Base-by-base conservation (phyloP, 768 basidiomycete species). In the Hygrophorus pudorinus region DNA sequence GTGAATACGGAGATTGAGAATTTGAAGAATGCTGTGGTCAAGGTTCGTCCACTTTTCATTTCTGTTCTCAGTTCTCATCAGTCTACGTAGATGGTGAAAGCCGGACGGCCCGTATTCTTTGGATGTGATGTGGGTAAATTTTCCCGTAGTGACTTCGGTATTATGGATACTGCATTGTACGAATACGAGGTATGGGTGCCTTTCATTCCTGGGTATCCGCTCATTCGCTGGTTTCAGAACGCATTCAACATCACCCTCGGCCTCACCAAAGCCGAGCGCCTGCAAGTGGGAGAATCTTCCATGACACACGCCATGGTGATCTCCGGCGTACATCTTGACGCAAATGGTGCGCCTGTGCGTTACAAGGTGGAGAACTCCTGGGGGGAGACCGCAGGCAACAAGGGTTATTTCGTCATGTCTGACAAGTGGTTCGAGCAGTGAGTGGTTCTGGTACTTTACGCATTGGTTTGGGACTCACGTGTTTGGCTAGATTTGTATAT, bases 231-330 rank as follows among this genome's bases (percentile, higher is more conserved):
- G 5, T 20, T 32, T 28, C 51, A 90, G 79, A 78, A 73, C 54
- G 85, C 92, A 0, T 94, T 94, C 57, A 78, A 88, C 56, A 85
- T 91, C 56, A 74, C 67, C 18, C 67, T 94, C 29, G 77, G 78
- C 5, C 71, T 96, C 55, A 80, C 76, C 53, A 98, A 98, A 61
- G 86, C 87, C 0, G 74, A 93, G 55, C 76, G 93, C 10, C 70
- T 97, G 30, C 76, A 80, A 54, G 80, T 81, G 14, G 78, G 79
- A 42, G 92, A 97, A 55, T 87, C 85, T 0, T 60, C 82, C 27
- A 94, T 96, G 92, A 97, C 92, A 1, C 93, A 97, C 59, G 90
- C 90, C 2, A 86, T 90, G 88, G 89, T 94, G 34, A 93, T 97
- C 59, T 81, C 85, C 13, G 93, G 77, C 13, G 93, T 93, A 13